phyloP scores from a whole-genome alignment of 768 basidiomycete genomes.

The Exsudoporus frostii region DNA sequence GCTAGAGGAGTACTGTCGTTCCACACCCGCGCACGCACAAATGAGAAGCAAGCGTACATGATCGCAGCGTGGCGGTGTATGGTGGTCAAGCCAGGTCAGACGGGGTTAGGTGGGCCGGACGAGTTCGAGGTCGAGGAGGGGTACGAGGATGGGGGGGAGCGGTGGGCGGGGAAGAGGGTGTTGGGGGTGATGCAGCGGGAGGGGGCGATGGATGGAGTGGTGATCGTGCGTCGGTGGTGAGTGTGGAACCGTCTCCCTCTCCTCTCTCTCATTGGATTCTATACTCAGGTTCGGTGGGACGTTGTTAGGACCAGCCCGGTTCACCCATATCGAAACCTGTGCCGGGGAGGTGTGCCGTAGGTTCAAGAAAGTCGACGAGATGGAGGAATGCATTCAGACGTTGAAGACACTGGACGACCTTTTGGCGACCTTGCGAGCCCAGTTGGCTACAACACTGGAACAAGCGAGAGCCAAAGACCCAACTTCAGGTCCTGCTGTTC shows the following conservation, averaged over 20 bases:
- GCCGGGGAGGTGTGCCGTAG: constrained; percentile 67
- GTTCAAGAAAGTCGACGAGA: constrained; percentile 66
- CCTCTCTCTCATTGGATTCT: neutral
- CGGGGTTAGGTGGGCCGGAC: constrained; percentile 66
- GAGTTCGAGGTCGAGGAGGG: constrained; percentile 69
- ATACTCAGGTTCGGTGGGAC: constrained; percentile 72
- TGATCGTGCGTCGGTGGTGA: constrained; percentile 77
- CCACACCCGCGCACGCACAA: no score
- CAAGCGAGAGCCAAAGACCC: neutral
- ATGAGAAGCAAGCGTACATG: constrained; percentile 41
- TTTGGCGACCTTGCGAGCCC: constrained; percentile 51
- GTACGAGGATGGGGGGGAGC: constrained; percentile 75
- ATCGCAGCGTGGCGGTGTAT: constrained; percentile 81
- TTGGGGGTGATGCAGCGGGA: constrained; percentile 67
- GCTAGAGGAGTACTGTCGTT: neutral
- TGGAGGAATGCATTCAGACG: constrained; percentile 57
- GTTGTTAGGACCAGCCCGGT: constrained; percentile 71
- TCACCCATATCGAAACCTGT: constrained; percentile 76
- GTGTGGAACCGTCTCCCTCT: neutral
- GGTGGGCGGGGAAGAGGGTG: constrained; percentile 62
- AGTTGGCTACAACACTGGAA: constrained; percentile 25
- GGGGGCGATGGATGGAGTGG: constrained; percentile 72
- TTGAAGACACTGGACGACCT: constrained; percentile 60
- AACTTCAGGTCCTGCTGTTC: neutral
- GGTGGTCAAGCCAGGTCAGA: constrained; percentile 59